Percentiles rank a stretch among this genome's conserved stretches.
Conservation (phyloP, 2,329 filamentous ascomycete species). For the Colletotrichum acutatum region DNA sequence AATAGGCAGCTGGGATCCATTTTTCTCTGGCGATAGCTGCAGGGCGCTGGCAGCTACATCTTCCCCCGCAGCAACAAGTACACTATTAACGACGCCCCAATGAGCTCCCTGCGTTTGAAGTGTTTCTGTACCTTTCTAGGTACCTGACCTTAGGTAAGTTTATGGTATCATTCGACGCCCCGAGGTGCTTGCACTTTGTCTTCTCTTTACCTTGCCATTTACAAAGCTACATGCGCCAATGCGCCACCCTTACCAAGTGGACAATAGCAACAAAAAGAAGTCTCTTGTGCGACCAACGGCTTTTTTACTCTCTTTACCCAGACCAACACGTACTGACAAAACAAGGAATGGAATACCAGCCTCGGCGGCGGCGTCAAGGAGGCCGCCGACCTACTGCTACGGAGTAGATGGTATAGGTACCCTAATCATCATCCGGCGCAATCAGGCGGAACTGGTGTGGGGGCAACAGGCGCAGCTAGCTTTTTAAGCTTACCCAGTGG, state of each 20-base stretch:
- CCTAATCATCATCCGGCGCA: background rate
- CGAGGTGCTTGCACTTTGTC: background rate
- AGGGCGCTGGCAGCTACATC: conserved; percentile 1
- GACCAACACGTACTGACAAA: background rate
- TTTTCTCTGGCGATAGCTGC: background rate
- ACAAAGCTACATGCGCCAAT: background rate
- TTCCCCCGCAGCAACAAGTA: background rate
- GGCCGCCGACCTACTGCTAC: background rate
- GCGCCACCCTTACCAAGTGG: background rate
- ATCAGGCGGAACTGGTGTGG: conserved; percentile 26
- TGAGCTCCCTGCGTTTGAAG: background rate
- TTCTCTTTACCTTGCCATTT: no score
- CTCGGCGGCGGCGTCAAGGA: background rate
- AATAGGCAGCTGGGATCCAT: conserved; percentile 4
- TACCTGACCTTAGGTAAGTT: no score
- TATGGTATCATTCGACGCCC: no score
- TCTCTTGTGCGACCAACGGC: background rate
- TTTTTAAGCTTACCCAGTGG: conserved; percentile 34
- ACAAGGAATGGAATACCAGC: conserved; percentile 1
- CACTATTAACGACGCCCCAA: background rate
- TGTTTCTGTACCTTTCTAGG: background rate
- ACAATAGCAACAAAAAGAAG: background rate
- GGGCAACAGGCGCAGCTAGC: conserved; percentile 22
- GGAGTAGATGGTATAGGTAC: no score
- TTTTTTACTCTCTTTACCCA: background rate